A percentile compares a stretch with the other conserved stretches of the same genome.
These are phyloP conservation scores for Yamadazyma insecticola DNA, from an alignment of 805 yeast genomes.

Conservation along the genomic window DNA sequence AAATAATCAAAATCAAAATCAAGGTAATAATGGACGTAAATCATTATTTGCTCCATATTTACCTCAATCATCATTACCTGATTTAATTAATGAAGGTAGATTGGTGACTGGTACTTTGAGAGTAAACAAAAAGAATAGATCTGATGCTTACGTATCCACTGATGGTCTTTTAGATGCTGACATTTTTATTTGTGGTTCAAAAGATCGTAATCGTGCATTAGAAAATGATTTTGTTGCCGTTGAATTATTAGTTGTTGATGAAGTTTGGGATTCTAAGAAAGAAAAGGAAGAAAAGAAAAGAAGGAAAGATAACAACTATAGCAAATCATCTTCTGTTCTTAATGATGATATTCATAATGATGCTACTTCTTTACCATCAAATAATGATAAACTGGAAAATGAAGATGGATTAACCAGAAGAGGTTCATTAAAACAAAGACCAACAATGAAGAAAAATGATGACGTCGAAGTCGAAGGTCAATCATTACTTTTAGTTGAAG, in stretches of 20 bases:
- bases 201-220: conserved; percentile 94
- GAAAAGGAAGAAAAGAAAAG: conserved; percentile 97
- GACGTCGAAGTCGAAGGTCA: conserved; percentile 99
- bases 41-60: conserved; percentile 94
- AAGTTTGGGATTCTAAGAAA: conserved; percentile 94
- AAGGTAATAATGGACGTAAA: conserved; percentile 49
- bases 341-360: conserved; percentile 76
- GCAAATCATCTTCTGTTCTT: conserved; percentile 35
- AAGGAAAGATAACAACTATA: conserved; percentile 60
- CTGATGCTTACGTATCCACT: conserved; percentile 97
- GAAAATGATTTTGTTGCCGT: conserved; percentile 97
- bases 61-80: conserved; percentile 91
- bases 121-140: conserved; percentile 92
- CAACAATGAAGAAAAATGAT: conserved; percentile 95
- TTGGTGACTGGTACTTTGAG: conserved; percentile 89
- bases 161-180: conserved; percentile 96
- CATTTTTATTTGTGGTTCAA: conserved; percentile 95
- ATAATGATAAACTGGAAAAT: conserved; percentile 23
- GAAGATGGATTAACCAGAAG: conserved; percentile 54
- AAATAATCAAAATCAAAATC: conserved; percentile 13
- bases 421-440: conserved; percentile 91
- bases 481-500: conserved; percentile 84
- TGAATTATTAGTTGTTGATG: conserved; percentile 90
- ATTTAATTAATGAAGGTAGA: conserved; percentile 81
- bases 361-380: conserved; percentile 55